Conservation (phyloP, 73 alveolate genomes). For the Paramecium biaurelia region DNA sequence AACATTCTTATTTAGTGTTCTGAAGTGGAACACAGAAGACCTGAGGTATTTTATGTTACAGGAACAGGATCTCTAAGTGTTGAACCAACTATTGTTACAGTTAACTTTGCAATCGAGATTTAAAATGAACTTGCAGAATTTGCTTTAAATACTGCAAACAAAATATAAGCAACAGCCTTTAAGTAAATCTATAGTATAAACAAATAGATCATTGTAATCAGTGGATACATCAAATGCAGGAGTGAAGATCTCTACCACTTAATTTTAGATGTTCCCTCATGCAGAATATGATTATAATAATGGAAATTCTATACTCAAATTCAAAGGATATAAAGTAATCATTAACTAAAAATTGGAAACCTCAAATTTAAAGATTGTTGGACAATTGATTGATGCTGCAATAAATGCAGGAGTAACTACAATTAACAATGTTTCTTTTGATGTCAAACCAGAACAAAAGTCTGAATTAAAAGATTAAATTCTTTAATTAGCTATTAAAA, state of each 20-base stretch:
- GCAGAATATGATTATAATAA: not conserved
- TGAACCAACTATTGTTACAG: not conserved
- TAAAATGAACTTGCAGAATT: not conserved
- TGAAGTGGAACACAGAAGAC: not conserved
- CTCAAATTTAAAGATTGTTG: not conserved
- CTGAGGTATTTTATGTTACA: not conserved
- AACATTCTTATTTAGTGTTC: not conserved
- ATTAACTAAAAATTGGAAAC: not conserved
- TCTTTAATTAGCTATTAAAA: not conserved
- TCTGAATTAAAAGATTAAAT: conserved; percentile 6
- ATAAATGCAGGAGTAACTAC: conserved; percentile 20
- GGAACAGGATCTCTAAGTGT: conserved; percentile 1
- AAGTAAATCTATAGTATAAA: not conserved
- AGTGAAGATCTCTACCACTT: not conserved
- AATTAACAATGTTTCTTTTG: not conserved
- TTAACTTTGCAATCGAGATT: not conserved
- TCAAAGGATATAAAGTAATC: not conserved
- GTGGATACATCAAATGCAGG: not conserved
- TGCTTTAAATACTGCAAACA: not conserved
- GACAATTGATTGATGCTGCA: conserved; percentile 30
- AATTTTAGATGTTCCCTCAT: conserved; percentile 22
- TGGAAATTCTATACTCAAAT: not conserved
- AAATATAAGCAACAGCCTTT: not conserved
- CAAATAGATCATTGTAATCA: not conserved
- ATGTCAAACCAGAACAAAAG: conserved; percentile 8